A percentile compares a stretch with the other conserved stretches of the same genome.
Evolutionary conservation across 2,329 filamentous ascomycete species (phyloP).

Genomic region (Colletotrichum liaoningense): DNA sequence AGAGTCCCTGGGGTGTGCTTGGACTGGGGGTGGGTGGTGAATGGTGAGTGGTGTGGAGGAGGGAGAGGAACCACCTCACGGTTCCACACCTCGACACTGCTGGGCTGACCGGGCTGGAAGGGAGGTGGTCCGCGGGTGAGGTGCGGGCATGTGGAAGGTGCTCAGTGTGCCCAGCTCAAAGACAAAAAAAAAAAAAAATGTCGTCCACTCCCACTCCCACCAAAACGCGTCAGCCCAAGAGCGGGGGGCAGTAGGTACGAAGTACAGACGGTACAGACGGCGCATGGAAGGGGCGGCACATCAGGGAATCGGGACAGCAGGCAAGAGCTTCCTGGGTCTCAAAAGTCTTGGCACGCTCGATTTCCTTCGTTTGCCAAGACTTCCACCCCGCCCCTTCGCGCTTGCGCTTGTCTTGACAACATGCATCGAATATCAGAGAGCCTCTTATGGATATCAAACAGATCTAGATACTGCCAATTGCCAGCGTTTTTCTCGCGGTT

Average conservation of each 20-base stretch:
- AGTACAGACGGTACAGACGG: too few relatives aligned
- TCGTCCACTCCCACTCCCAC: slow-evolving; percentile 24
- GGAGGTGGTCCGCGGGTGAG: background rate
- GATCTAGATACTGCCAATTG: slow-evolving; percentile 17
- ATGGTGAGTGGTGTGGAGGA: background rate
- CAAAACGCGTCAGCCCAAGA: slow-evolving; percentile 34
- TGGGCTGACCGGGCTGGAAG: too few relatives aligned
- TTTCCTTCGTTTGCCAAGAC: slow-evolving; percentile 35
- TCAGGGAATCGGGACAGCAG: background rate
- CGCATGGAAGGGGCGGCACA: background rate
- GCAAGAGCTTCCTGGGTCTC: slow-evolving; percentile 34
- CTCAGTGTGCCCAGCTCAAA: background rate
- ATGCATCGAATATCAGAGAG: slow-evolving; percentile 32
- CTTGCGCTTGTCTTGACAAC: slow-evolving; percentile 37
- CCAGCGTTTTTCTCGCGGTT: slow-evolving; percentile 23
- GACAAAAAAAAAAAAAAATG: background rate
- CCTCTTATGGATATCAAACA: slow-evolving; percentile 21
- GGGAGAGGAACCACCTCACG: background rate
- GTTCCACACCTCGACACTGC: background rate
- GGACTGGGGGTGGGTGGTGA: slow-evolving; percentile 18
- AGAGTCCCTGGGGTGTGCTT: slow-evolving; percentile 18
- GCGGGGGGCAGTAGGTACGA: slow-evolving; percentile 5
- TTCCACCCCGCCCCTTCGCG: slow-evolving; percentile 36
- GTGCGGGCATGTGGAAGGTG: background rate
- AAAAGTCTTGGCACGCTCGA: slow-evolving; percentile 33